phyloP scores from a whole-genome alignment of 176 grass and related monocot species.

The Oryza glaberrima region DNA sequence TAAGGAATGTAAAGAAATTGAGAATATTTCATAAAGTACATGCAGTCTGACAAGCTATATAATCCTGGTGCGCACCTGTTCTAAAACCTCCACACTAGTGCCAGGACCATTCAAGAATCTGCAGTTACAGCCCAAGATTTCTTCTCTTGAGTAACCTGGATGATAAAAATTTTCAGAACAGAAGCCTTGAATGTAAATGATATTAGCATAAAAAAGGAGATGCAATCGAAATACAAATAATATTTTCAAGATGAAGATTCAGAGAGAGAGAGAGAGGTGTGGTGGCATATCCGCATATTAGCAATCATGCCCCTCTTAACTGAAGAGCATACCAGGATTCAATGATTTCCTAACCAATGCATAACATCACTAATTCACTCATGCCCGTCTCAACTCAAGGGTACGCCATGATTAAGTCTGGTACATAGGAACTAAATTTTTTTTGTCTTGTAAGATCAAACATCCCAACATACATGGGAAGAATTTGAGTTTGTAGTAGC shows the following conservation, averaged over 20 bases:
- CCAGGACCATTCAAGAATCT: constrained; percentile 77
- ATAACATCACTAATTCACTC: constrained; percentile 5
- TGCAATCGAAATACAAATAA: background rate
- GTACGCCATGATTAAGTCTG: background rate
- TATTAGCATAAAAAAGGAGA: background rate
- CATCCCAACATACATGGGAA: background rate
- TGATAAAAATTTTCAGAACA: constrained; percentile 14
- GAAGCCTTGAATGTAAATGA: constrained; percentile 7
- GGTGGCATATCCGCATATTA: background rate
- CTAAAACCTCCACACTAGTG: constrained; percentile 68
- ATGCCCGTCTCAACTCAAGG: constrained; percentile 3
- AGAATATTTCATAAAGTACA: constrained; percentile 13
- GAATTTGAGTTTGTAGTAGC: background rate
- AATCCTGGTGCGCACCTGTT: constrained; percentile 62
- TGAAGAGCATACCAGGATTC: background rate
- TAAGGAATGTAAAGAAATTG: constrained; percentile 12
- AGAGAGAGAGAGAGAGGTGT: background rate
- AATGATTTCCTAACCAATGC: background rate
- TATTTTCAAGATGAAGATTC: background rate
- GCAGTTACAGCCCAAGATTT: constrained; percentile 79
- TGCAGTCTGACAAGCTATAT: constrained; percentile 21
- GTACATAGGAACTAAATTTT: constrained; percentile 8
- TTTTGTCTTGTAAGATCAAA: background rate
- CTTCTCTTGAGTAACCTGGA: constrained; percentile 87
- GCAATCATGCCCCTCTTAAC: background rate